Evolutionary conservation across 441 rosid genomes (phyloP).

Genomic region (Cnidoscolus chayamansa): DNA sequence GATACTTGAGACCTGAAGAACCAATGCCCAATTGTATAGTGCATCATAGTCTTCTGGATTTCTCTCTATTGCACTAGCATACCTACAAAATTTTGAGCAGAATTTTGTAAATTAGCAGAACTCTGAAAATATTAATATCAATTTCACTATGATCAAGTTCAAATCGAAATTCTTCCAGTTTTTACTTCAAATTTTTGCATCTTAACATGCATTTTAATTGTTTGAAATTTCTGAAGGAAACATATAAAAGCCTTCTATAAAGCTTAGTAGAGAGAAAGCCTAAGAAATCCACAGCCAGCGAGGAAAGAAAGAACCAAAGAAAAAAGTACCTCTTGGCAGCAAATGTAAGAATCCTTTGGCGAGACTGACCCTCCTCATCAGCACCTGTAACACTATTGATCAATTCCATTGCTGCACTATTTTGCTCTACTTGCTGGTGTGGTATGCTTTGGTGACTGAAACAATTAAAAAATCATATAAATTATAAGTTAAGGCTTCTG

Average conservation of each 20-base stretch:
- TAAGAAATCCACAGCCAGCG: too few relatives aligned
- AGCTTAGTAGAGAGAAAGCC: too few relatives aligned
- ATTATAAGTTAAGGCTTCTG: background rate
- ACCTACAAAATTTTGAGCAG: slow-evolving; percentile 46
- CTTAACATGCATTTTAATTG: background rate
- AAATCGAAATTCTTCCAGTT: background rate
- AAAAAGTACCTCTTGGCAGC: slow-evolving; percentile 83
- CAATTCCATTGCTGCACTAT: slow-evolving; percentile 81
- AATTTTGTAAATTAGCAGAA: slow-evolving; percentile 7
- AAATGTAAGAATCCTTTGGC: slow-evolving; percentile 93
- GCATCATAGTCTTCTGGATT: slow-evolving; percentile 97
- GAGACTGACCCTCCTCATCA: slow-evolving; percentile 95
- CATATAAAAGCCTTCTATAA: background rate
- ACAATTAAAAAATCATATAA: slow-evolving; percentile 16
- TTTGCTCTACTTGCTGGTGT: slow-evolving; percentile 54
- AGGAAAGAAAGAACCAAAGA: background rate
- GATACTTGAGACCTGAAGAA: slow-evolving; percentile 74
- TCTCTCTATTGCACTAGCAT: slow-evolving; percentile 82
- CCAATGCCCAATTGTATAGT: slow-evolving; percentile 94
- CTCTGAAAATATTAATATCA: slow-evolving; percentile 12
- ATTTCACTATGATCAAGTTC: background rate
- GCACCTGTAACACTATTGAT: slow-evolving; percentile 73
- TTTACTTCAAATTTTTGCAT: background rate
- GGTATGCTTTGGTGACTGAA: slow-evolving; percentile 62
- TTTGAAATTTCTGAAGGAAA: background rate